A percentile compares a stretch with the other conserved stretches of the same genome.
phyloP scores from a whole-genome alignment of 139 green algal species.

The Picochlorum sp. region DNA sequence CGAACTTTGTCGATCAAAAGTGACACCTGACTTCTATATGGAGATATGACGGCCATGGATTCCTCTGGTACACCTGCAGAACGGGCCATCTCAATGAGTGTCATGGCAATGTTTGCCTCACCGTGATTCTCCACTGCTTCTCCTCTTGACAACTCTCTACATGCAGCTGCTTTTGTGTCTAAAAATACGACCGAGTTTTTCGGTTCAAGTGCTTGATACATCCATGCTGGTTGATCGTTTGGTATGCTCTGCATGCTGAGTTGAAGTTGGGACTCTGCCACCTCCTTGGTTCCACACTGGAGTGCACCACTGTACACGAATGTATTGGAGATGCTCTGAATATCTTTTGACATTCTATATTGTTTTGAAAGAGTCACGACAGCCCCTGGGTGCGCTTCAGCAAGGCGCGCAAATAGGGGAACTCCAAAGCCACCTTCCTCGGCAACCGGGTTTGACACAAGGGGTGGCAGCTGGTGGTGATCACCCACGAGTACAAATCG shows the following conservation, averaged over 20 bases:
- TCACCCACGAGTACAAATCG: slow-evolving; percentile 74
- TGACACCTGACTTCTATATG: slow-evolving; percentile 69
- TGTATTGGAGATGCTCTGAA: slow-evolving; percentile 77
- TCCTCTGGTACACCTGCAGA: slow-evolving; percentile 28
- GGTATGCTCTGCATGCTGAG: background rate
- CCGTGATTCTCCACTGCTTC: slow-evolving; percentile 48
- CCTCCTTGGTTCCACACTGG: slow-evolving; percentile 42
- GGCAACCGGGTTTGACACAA: slow-evolving; percentile 51
- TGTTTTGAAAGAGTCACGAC: slow-evolving; percentile 62
- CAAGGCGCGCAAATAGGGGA: slow-evolving; percentile 75
- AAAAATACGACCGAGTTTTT: slow-evolving; percentile 64
- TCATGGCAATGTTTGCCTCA: slow-evolving; percentile 49
- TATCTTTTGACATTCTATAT: slow-evolving; percentile 87
- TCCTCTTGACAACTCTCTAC: slow-evolving; percentile 19
- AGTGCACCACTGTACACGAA: slow-evolving; percentile 78
- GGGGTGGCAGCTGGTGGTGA: slow-evolving; percentile 70
- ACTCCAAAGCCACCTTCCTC: slow-evolving; percentile 49
- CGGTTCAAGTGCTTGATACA: slow-evolving; percentile 44
- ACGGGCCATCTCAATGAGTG: slow-evolving; percentile 43
- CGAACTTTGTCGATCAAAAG: slow-evolving; percentile 14
- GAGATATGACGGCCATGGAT: slow-evolving; percentile 71
- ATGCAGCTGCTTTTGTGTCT: slow-evolving; percentile 49
- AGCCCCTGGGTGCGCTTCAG: slow-evolving; percentile 65
- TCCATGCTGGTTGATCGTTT: background rate
- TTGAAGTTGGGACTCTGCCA: slow-evolving; percentile 40